phyloP scores from a whole-genome alignment of 306 rosid species.

The Cicer chorassanicum region DNA sequence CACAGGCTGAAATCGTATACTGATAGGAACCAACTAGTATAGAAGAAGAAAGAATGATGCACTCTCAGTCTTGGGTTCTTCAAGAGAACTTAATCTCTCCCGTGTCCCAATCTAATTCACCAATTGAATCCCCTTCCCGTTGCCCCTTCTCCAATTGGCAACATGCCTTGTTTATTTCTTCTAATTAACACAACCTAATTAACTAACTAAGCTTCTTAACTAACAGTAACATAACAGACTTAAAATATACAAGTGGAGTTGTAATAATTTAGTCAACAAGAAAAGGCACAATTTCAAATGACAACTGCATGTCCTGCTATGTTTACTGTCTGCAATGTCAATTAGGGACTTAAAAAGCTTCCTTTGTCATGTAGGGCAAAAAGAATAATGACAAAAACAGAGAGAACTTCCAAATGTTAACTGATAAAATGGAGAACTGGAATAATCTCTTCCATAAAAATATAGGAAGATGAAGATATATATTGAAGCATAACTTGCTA shows the following conservation, averaged over 20 bases:
- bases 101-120: neutral
- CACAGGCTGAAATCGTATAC: neutral
- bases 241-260: slow-evolving; percentile 1
- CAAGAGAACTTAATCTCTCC: neutral
- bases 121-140: neutral
- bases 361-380: neutral
- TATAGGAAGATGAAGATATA: slow-evolving; percentile 19
- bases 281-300: slow-evolving; percentile 32
- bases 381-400: neutral
- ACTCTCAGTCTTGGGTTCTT: neutral
- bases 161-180: neutral
- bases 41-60: neutral
- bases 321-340: slow-evolving; percentile 34
- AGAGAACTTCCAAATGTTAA: slow-evolving; percentile 29
- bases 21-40: slow-evolving; percentile 1
- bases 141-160: neutral
- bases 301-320: slow-evolving; percentile 17
- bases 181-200: neutral
- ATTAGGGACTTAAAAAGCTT: neutral
- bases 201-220: neutral
- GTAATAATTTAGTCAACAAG: slow-evolving; percentile 23
- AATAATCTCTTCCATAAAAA: slow-evolving; percentile 1
- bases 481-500: slow-evolving; percentile 25
- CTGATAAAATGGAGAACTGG: slow-evolving; percentile 23
- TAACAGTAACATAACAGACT: neutral